Base-by-base conservation (phyloP, 148 eudicot species). In the Rhododendron mucronatum region DNA sequence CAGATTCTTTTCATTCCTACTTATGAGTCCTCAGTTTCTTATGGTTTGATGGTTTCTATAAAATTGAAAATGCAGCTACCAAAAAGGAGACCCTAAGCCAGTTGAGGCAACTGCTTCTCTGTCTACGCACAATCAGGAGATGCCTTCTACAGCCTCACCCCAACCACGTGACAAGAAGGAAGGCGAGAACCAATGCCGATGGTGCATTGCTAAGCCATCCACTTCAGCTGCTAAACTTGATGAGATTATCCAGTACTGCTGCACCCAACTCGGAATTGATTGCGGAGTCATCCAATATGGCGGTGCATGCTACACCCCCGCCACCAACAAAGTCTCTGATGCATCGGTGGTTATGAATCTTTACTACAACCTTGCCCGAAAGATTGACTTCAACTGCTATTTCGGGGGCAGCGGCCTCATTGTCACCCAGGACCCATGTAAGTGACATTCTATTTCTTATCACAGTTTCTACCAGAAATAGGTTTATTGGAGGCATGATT, bases 371-470 rank as follows among this genome's bases (percentile, higher is more conserved):
- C 12, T 21, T 44, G 16, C 26, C 13, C 45, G 83, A 81, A 8
- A 33, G 83, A 15, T 16, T 23, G n/a, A 30, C 47, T 33, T 7
- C 44, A 37, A 16, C 83, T 81, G 69, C 83, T 0, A 81, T 55
- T 81, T 81, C 26, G 30, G 5, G 7, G 83, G 45, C 45, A 81
- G 67, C 67, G 69, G 83, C 21, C 67, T 81, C 45, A 55, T 81
- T 53, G 67, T 81, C 67, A 81, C 83, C 83, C 83, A 81, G 16
- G 83, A 81, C 83, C 83, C 83, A 51, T 81, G 83, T 55, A 55
- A 81, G 44, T 53, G 23, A 81, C 65, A 15, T 15, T 14, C 13
- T 4, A 33, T 28, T 55, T 80, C 30, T 28, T 71, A 28, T 74
- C n/a, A 7, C 16, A 1, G 9, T 75, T 20, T 35, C 41, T 75